Base-by-base conservation (phyloP, 106 monocot genomes). In the Allium sativum region DNA sequence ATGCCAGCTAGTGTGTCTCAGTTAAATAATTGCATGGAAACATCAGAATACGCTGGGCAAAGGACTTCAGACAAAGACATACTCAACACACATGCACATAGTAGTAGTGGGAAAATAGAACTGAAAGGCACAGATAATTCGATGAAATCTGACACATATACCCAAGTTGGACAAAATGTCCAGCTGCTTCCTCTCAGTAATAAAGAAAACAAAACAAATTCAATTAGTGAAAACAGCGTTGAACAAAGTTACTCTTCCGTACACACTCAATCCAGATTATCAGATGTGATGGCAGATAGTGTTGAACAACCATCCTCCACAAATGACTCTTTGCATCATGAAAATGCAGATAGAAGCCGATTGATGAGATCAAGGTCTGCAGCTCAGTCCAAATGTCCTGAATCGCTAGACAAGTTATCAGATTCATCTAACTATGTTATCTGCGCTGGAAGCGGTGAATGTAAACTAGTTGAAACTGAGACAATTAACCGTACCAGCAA, bases 101-200 rank as follows among this genome's bases (percentile, higher is more conserved):
- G 31, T 68, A 31, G 55, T 61, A 57, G 54, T 40, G 56, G 31
- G 1, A 31, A 50, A 12, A 7, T 54, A 55, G 68, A 56, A 55
- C 21, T 46, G 51, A 43, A 62, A 67, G 48, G 21, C 67, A 17
- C 56, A 40, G 53, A 62, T 12, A 53, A 40, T 16, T 21, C 16
- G 59, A 9, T 44, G 31, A 67, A 71, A 55, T 19, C 64, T 52
- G 68, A 55, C 42, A 53, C 56, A 56, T 48, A 21, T 16, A 40
- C 75, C 22, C 68, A 65, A 18, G 44, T 42, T 5, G 69, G 61
- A 51, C 59, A 61, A 72, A 76, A 62, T 10, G 73, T 67, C 12
- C 18, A 72, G 62, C 64, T 64, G 58, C 58, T 52, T 59, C 51
- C 42, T 46, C 59, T n/a, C 18, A n/a, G 54, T 58, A 67, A 64